Evolutionary conservation across 2,329 filamentous ascomycete species (phyloP), one percentile per base, ranked within the genome.

Genomic region (Trichoderma citrinoviride): DNA sequence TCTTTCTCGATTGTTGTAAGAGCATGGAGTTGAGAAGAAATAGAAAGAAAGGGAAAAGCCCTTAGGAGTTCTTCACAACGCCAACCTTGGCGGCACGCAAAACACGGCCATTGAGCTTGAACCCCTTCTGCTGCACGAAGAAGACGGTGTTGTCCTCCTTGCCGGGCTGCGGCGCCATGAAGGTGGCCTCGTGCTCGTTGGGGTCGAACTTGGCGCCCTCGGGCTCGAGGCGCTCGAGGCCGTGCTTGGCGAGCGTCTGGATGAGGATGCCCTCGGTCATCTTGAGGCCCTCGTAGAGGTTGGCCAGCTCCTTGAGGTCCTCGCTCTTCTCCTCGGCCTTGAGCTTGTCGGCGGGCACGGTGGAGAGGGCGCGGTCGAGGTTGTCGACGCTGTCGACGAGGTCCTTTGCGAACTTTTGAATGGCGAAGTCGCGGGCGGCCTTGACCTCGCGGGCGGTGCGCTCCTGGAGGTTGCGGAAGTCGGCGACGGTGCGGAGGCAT

Each of bases 391-490:
- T 92, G 77, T 99, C 95, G 71, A 98, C 87, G 52, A 99, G 88
- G 79, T 99, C 95, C 78, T 92, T 90, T 74, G 94, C 92, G 80
- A 99, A 98, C 71, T 89, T 92, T 77, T 97, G 92, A 74, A 99
- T 95, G 73, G 94, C 95, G 73, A 97, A 99, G 80, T 96, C 91
- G 72, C 90, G 89, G 21, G 94, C 92, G 21, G 86, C 80, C 79
- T 95, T 91, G 77, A 96, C 89, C 71, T 99, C 95, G 75, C 95
- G 92, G 77, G 89, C 86, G 49, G 92, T 96, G 75, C 95, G 92
- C 75, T 97, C 92, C 82, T 98, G 94, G 58, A 99, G 90, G 81
- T 98, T 99, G 77, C 92, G 92, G 86, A 96, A 98, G 74, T 99
- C 95, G 80, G 95, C 95, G 69, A 98, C 88, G 63, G 91, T 90